These are phyloP conservation scores for Croton laevigatus DNA, from an alignment of 441 rosid species.

Conservation along the genomic window DNA sequence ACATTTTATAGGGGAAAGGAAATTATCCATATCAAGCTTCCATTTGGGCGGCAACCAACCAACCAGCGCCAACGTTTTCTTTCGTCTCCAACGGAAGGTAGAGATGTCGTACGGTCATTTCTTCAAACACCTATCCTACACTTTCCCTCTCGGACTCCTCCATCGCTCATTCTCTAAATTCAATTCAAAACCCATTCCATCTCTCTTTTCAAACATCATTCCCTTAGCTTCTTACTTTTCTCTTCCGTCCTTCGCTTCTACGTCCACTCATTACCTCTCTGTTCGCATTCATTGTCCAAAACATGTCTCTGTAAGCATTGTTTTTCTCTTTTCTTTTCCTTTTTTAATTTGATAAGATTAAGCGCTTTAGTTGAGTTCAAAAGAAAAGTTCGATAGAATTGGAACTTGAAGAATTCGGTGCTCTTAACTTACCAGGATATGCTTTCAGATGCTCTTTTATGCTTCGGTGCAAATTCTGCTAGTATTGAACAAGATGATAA, in stretches of 20 bases:
- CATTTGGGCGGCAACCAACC: neutral
- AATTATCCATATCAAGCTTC: too few relatives aligned
- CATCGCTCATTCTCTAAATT: slow-evolving; percentile 21
- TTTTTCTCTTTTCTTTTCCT: neutral
- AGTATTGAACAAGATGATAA: slow-evolving; percentile 41
- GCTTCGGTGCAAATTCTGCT: slow-evolving; percentile 81
- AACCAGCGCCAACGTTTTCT: neutral
- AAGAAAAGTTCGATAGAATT: neutral
- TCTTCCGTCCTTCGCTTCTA: neutral
- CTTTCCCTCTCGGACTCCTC: slow-evolving; percentile 35
- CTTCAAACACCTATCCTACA: slow-evolving; percentile 53
- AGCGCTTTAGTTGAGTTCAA: neutral
- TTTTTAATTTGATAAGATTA: neutral
- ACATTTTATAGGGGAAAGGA: too few relatives aligned
- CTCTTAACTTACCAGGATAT: slow-evolving; percentile 44
- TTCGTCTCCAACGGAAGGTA: neutral
- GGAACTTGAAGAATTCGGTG: neutral
- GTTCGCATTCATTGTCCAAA: slow-evolving; percentile 68
- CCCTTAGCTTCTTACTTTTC: slow-evolving; percentile 20
- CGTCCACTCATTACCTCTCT: slow-evolving; percentile 43
- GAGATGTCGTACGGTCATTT: slow-evolving; percentile 55
- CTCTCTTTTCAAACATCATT: slow-evolving; percentile 21
- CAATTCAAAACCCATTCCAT: slow-evolving; percentile 17
- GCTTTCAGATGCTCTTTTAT: slow-evolving; percentile 76
- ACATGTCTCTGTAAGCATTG: slow-evolving; percentile 46